Percentiles rank a stretch among this genome's conserved stretches.
These are phyloP conservation scores for Parmelia sp. DNA, from an alignment of 495 filamentous ascomycete genomes.

Conservation along the genomic window DNA sequence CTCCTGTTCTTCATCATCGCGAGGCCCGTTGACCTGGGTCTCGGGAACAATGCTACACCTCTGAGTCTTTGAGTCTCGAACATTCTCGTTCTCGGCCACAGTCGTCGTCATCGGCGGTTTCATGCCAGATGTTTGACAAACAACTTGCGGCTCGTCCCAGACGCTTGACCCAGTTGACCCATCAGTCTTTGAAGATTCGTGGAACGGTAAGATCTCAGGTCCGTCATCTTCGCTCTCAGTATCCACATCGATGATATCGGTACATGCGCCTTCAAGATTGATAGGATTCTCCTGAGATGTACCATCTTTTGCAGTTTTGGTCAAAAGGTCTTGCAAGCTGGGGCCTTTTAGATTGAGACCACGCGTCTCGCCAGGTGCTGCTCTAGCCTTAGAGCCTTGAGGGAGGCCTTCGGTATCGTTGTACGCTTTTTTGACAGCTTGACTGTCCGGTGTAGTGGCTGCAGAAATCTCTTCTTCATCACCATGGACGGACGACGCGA, in stretches of 20 bases:
- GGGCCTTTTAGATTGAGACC: slow-evolving; percentile 10
- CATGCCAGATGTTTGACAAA: background rate
- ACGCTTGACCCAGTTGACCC: background rate
- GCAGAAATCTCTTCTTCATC: slow-evolving; percentile 14
- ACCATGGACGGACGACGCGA: slow-evolving; percentile 13
- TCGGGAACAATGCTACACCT: slow-evolving; percentile 1
- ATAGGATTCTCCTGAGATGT: slow-evolving; percentile 15
- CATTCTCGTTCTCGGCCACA: background rate
- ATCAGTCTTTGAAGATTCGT: background rate
- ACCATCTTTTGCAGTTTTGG: slow-evolving; percentile 1
- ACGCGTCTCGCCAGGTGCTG: background rate
- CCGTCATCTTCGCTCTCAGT: slow-evolving; percentile 26
- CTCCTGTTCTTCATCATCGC: background rate
- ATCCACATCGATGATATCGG: slow-evolving; percentile 4
- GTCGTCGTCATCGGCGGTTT: background rate
- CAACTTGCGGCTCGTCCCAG: slow-evolving; percentile 1
- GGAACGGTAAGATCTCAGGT: slow-evolving; percentile 16
- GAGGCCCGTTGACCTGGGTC: background rate
- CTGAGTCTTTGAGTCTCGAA: background rate
- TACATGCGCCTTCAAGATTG: slow-evolving; percentile 11
- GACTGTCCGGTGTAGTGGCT: slow-evolving; percentile 18
- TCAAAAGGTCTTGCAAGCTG: slow-evolving; percentile 9
- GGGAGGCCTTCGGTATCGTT: background rate
- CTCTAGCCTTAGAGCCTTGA: background rate
- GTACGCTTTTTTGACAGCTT: background rate